Evolutionary conservation across 208 protist genomes (phyloP).

Genomic region (Trypanosoma conorhini): DNA sequence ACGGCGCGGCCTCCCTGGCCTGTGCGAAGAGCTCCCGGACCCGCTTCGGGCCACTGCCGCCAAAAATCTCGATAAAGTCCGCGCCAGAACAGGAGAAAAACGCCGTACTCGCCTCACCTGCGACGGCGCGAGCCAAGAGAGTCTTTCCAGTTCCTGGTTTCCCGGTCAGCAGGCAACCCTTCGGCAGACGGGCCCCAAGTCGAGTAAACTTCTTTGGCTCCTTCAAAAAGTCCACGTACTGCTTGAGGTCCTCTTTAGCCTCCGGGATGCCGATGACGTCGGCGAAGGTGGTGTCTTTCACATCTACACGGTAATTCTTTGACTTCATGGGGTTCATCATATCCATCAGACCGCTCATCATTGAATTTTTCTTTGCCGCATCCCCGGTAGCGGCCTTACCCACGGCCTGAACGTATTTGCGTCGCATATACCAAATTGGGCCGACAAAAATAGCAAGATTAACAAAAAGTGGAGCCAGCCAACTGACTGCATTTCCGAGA

Average conservation of each 20-base stretch:
- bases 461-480: slow-evolving; percentile 75
- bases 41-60: slow-evolving; percentile 94
- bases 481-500: slow-evolving; percentile 73
- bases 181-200: slow-evolving; percentile 97
- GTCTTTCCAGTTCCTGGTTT: slow-evolving; percentile 99
- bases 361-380: slow-evolving; percentile 40
- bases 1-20: slow-evolving; percentile 94
- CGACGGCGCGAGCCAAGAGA: slow-evolving; percentile 96
- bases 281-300: slow-evolving; percentile 89
- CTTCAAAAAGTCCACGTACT: slow-evolving; percentile 99
- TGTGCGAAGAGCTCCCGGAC: slow-evolving; percentile 97
- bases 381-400: slow-evolving; percentile 28
- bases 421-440: slow-evolving; percentile 90
- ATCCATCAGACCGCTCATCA: slow-evolving; percentile 86
- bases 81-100: slow-evolving; percentile 97
- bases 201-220: slow-evolving; percentile 95
- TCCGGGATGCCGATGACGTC: slow-evolving; percentile 98
- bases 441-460: slow-evolving; percentile 87
- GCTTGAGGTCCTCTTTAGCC: slow-evolving; percentile 97
- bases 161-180: slow-evolving; percentile 96
- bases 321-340: slow-evolving; percentile 94
- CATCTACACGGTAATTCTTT: slow-evolving; percentile 83
- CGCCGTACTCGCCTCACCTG: slow-evolving; percentile 93
- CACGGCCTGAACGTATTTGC: slow-evolving; percentile 83
- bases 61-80: slow-evolving; percentile 98